Base-by-base conservation (phyloP, 2,329 filamentous ascomycete genomes). In the Talaromyces islandicus region DNA sequence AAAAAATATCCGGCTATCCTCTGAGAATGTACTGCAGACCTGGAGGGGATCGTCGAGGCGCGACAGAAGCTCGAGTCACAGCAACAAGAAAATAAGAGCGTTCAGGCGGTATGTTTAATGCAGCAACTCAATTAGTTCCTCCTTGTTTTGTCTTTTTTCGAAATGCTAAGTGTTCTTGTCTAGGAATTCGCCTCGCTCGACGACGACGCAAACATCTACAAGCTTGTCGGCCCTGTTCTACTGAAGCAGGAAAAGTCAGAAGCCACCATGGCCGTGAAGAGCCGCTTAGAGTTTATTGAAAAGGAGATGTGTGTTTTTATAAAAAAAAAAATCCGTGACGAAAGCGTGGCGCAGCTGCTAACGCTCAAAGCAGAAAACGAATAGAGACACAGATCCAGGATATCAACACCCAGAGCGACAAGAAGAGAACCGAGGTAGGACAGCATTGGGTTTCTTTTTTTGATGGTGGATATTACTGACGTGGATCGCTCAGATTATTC, bases 231-330 rank as follows among this genome's bases (percentile, higher is more conserved):
- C 0, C 94, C 94, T 0, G 90, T 97, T 7, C 79, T 99, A 41
- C 77, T 99, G 70, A 97, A 97, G 81, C 94, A 99, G 76, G 94
- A 97, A 60, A 92, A 90, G 75, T 79, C 85, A 1, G 94, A 99
- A 73, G 94, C 94, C 0, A 87, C 92, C 65, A 89, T 90, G 81
- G 92, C 92, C 0, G 94, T 99, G 19, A 91, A 95, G 67, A 91
- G 91, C 21, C 86, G 94, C 25, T 75, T 99, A 56, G 92, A 96
- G 66, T 97, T 93, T 71, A 99, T 99, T 66, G 84, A 88, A 65
- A 91, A 93, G 70, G 93, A 99, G 73, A 94, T 97, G 92, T 96
- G 73, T 12, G 54, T 56, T 9, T 35, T 24, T 10, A 9, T 54
- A n/a, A 11, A 21, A 14, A 14, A 11, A 21, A 14, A 14, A 14